These are phyloP conservation scores for Hemileia vastatrix DNA, from an alignment of 1,284 basidiomycete species.

Conservation along the genomic window DNA sequence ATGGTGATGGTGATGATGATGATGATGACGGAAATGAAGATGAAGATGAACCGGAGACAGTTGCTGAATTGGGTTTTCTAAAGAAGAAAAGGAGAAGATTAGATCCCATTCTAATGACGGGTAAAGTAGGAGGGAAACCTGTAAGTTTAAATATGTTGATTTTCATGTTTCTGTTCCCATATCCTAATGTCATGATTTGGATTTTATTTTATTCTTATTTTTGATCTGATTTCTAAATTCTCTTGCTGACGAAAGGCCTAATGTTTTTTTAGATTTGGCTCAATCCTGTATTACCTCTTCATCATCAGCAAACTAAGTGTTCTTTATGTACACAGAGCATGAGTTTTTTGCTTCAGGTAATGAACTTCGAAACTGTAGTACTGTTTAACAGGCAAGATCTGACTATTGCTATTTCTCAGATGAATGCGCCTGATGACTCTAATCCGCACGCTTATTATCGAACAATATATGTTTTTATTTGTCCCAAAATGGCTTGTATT, in stretches of 20 bases:
- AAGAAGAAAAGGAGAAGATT: conserved; percentile 9
- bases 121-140: conserved; percentile 19
- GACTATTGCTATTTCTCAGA: neutral
- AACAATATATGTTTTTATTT: conserved; percentile 22
- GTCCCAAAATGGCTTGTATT: conserved; percentile 8
- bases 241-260: neutral
- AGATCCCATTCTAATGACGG: conserved; percentile 12
- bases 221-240: neutral
- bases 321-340: conserved; percentile 8
- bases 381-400: too few relatives aligned
- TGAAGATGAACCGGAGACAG: too few relatives aligned
- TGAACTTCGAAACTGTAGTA: too few relatives aligned
- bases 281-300: conserved; percentile 8
- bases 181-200: neutral
- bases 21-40: neutral
- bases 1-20: conserved; percentile 2
- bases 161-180: neutral
- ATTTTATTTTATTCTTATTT: neutral
- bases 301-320: neutral
- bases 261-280: conserved; percentile 20
- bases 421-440: conserved; percentile 22
- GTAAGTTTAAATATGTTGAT: conserved; percentile 3
- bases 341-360: conserved; percentile 21
- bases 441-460: conserved; percentile 16
- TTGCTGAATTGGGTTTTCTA: conserved; percentile 20